These are phyloP conservation scores for Rhododendron kiyosumense DNA, from an alignment of 148 eudicot species.

Conservation along the genomic window DNA sequence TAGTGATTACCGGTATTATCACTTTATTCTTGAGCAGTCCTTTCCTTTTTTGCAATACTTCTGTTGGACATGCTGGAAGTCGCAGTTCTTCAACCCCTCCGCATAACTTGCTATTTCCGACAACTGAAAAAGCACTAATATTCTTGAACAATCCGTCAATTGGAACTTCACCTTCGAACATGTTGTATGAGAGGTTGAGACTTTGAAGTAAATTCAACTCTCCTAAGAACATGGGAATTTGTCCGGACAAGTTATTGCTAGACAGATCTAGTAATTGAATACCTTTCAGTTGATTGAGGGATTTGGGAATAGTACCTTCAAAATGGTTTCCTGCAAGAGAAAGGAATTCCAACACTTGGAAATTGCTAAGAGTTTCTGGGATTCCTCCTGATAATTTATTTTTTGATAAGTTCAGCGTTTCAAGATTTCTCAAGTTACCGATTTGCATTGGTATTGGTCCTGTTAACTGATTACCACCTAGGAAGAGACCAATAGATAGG, in stretches of 20 bases:
- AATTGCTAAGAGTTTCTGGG: neutral
- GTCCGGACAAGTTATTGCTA: conserved; percentile 12
- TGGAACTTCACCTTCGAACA: conserved; percentile 19
- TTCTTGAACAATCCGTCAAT: conserved; percentile 11
- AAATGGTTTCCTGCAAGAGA: conserved; percentile 5
- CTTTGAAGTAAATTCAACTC: neutral
- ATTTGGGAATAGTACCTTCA: no score
- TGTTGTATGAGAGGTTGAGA: conserved; percentile 16
- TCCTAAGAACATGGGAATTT: conserved; percentile 2
- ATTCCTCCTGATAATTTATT: conserved; percentile 17
- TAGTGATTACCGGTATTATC: neutral
- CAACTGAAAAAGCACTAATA: conserved; percentile 7
- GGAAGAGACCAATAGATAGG: neutral
- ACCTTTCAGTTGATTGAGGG: neutral
- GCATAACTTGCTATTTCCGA: conserved; percentile 15
- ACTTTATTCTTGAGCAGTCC: no score
- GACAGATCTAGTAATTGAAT: conserved; percentile 13
- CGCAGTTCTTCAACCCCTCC: conserved; percentile 8
- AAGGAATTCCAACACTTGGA: neutral
- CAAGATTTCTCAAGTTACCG: conserved; percentile 6
- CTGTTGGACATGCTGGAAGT: neutral
- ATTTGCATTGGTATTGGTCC: conserved; percentile 11
- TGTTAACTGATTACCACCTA: neutral
- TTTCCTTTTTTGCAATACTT: neutral
- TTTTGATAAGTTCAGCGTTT: neutral